Evolutionary conservation across 306 rosid species (phyloP).

Genomic region (Cicer chorassanicum): DNA sequence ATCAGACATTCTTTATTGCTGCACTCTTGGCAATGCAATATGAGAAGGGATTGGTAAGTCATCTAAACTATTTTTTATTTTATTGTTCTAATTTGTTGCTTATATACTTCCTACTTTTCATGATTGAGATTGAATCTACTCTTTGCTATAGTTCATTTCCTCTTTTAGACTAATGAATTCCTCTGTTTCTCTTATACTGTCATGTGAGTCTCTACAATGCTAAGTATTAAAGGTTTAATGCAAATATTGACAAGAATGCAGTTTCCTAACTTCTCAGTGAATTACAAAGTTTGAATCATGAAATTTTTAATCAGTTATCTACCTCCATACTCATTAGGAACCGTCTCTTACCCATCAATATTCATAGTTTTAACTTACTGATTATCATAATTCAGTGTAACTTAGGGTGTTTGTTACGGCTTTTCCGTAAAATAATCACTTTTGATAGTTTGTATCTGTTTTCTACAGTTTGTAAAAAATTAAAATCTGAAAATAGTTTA

Average conservation of each 20-base stretch:
- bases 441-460: too few relatives aligned
- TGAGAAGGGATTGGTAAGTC: slow-evolving; percentile 81
- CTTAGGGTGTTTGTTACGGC: not conserved
- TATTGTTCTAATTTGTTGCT: not conserved
- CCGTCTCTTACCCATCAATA: not conserved
- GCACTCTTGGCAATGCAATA: slow-evolving; percentile 99
- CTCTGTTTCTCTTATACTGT: slow-evolving; percentile 11
- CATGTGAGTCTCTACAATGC: slow-evolving; percentile 16
- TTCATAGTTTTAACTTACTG: not conserved
- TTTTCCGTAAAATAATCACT: too few relatives aligned
- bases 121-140: not conserved
- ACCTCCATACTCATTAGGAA: slow-evolving; percentile 1
- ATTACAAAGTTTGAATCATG: slow-evolving; percentile 15
- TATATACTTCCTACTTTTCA: slow-evolving; percentile 15
- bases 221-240: slow-evolving; percentile 6
- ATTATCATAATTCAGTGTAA: slow-evolving; percentile 15
- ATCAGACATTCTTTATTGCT: slow-evolving; percentile 97
- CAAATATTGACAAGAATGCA: slow-evolving; percentile 13
- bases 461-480: too few relatives aligned
- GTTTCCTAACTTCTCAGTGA: not conserved
- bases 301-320: slow-evolving; percentile 3
- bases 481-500: too few relatives aligned
- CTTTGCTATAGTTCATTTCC: slow-evolving; percentile 23
- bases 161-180: slow-evolving; percentile 4
- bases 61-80: slow-evolving; percentile 27